Evolutionary conservation across 225 moss, liverwort and hornwort genomes (phyloP).

Genomic region (Bryum argenteum): DNA sequence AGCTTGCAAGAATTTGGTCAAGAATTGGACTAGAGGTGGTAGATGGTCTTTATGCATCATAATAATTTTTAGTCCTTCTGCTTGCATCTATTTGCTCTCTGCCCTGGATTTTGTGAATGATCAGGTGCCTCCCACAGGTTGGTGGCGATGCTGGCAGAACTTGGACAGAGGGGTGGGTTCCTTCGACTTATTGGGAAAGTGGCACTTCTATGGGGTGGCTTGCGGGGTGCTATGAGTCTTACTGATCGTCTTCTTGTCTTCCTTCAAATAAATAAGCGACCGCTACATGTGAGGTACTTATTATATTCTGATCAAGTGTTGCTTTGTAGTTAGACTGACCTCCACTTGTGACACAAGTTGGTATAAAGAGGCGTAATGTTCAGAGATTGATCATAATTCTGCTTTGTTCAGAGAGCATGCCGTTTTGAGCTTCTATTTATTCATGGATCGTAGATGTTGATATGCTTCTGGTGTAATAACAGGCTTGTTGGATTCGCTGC

Average conservation of each 20-base stretch:
- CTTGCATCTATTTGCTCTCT: neutral
- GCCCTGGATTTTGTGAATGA: constrained; percentile 3
- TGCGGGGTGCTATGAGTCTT: constrained; percentile 96
- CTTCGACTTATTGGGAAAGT: constrained; percentile 83
- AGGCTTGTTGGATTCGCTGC: constrained; percentile 86
- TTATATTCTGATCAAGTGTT: constrained; percentile 7
- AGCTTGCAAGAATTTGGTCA: constrained; percentile 9
- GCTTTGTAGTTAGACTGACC: neutral
- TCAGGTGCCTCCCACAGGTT: constrained; percentile 50
- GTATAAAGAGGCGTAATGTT: constrained; percentile 2
- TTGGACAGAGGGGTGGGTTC: constrained; percentile 83
- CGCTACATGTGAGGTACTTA: constrained; percentile 70
- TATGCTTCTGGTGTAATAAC: constrained; percentile 27
- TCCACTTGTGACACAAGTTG: constrained; percentile 17
- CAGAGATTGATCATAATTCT: constrained; percentile 2
- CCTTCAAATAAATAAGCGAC: constrained; percentile 61
- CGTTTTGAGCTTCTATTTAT: constrained; percentile 12
- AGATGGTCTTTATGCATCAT: neutral
- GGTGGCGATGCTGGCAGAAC: constrained; percentile 84
- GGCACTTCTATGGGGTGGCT: constrained; percentile 92
- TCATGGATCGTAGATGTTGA: constrained; percentile 14
- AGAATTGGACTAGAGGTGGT: constrained; percentile 10
- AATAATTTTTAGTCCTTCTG: neutral
- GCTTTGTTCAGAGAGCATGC: neutral
- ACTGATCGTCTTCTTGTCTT: constrained; percentile 84